Conservation (phyloP, 495 filamentous ascomycete genomes). For the Penicillium simplicissimum region DNA sequence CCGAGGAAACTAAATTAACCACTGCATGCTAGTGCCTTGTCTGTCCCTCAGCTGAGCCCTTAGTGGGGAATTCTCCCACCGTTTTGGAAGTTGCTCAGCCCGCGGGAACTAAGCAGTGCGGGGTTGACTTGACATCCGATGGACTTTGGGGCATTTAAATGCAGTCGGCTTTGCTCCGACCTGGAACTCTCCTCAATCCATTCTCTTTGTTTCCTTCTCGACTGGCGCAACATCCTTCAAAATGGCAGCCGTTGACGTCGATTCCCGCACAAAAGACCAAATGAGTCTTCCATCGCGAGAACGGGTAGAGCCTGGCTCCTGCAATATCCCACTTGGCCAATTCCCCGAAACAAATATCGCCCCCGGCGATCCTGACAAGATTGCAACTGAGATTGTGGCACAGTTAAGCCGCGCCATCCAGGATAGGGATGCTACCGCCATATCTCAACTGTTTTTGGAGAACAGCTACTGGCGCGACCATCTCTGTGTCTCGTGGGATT, state of each 20-base stretch:
- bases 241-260: conserved; percentile 17
- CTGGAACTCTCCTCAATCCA: not conserved
- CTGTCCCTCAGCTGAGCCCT: not conserved
- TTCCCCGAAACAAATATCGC: conserved; percentile 35
- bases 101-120: not conserved
- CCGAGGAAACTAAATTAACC: not conserved
- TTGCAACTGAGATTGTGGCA: conserved; percentile 46
- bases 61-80: not conserved
- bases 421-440: conserved; percentile 30
- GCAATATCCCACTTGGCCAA: conserved; percentile 46
- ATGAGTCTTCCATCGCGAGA: conserved; percentile 48
- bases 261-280: not conserved
- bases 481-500: conserved; percentile 44
- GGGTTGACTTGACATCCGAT: not conserved
- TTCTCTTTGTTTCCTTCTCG: not conserved
- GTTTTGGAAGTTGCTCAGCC: not conserved
- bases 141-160: not conserved
- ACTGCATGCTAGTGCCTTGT: not conserved
- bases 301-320: conserved; percentile 60
- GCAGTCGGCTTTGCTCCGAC: not conserved
- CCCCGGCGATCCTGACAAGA: conserved; percentile 44
- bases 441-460: conserved; percentile 48
- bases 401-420: conserved; percentile 51
- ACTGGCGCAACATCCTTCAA: not conserved
- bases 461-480: conserved; percentile 49